phyloP scores from a whole-genome alignment of 2,329 filamentous ascomycete species.

The Nakataea oryzae region DNA sequence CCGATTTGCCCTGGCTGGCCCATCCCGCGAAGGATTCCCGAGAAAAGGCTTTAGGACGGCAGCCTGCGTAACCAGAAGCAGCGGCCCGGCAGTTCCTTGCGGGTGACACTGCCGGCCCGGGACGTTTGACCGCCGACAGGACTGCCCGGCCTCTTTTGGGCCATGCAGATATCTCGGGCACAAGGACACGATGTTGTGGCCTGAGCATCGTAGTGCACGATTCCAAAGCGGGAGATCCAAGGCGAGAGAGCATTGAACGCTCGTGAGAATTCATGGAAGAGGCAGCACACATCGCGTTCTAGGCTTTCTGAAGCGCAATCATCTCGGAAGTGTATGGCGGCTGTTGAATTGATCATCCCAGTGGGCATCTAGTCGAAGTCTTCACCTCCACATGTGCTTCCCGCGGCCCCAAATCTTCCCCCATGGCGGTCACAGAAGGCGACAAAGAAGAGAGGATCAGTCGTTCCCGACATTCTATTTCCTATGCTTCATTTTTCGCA shows the following conservation, averaged over 20 bases:
- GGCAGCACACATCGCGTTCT: neutral
- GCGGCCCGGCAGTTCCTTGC: too few species aligned
- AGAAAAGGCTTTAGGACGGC: neutral
- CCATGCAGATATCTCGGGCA: neutral
- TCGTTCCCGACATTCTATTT: neutral
- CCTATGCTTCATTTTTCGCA: neutral
- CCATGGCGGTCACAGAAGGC: neutral
- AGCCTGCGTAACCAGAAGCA: neutral
- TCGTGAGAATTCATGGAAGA: neutral
- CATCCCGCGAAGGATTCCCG: neutral
- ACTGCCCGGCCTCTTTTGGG: neutral
- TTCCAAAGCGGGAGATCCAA: neutral
- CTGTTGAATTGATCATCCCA: neutral
- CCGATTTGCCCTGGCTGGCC: neutral
- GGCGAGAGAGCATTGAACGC: neutral
- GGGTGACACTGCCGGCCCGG: neutral
- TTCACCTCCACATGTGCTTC: neutral
- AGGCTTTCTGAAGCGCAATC: neutral
- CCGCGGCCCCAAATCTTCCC: too few species aligned
- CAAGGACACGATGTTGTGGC: neutral
- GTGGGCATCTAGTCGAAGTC: neutral
- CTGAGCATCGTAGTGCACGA: neutral
- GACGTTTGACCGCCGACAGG: neutral
- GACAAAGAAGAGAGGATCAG: neutral
- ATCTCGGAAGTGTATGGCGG: neutral